These are phyloP conservation scores for Grosmannia penicillata DNA, from an alignment of 2,329 filamentous ascomycete species.

Conservation along the genomic window DNA sequence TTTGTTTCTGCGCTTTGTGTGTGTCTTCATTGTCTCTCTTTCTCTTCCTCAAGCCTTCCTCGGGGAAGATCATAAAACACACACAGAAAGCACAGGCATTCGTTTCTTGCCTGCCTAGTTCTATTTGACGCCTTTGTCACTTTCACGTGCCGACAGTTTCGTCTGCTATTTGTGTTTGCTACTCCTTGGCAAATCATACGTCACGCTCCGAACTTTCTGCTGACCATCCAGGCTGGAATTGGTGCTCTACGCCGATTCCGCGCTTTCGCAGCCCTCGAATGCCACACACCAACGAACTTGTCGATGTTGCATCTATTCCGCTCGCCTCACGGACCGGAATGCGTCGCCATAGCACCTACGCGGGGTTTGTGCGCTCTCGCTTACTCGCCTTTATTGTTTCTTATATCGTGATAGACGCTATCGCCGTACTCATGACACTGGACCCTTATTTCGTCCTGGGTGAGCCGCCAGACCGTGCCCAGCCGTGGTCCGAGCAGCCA, in stretches of 20 bases:
- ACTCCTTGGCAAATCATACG: too few relatives aligned
- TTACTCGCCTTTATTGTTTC: slow-evolving; percentile 31
- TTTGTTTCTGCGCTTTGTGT: too few relatives aligned
- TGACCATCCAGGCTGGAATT: slow-evolving; percentile 38
- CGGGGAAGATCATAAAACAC: too few relatives aligned
- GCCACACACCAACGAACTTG: slow-evolving; percentile 19
- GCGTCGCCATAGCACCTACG: slow-evolving; percentile 24
- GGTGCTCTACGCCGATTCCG: slow-evolving; percentile 34
- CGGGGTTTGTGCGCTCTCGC: slow-evolving; percentile 28
- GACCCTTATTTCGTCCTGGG: slow-evolving; percentile 65
- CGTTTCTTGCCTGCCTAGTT: too few relatives aligned
- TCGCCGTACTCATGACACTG: slow-evolving; percentile 53
- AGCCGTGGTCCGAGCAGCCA: slow-evolving; percentile 13
- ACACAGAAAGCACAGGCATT: not conserved
- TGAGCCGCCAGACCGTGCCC: slow-evolving; percentile 14
- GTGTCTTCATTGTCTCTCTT: too few relatives aligned
- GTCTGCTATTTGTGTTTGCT: too few relatives aligned
- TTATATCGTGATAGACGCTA: slow-evolving; percentile 55
- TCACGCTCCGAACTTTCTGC: too few relatives aligned
- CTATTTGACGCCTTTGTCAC: too few relatives aligned
- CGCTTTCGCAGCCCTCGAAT: slow-evolving; percentile 24
- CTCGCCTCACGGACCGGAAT: slow-evolving; percentile 29
- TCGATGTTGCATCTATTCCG: slow-evolving; percentile 27
- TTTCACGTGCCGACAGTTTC: too few relatives aligned
- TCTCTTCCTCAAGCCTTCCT: too few relatives aligned